Evolutionary conservation across 2,329 filamentous ascomycete genomes (phyloP).

Genomic region (Didymella sp.): DNA sequence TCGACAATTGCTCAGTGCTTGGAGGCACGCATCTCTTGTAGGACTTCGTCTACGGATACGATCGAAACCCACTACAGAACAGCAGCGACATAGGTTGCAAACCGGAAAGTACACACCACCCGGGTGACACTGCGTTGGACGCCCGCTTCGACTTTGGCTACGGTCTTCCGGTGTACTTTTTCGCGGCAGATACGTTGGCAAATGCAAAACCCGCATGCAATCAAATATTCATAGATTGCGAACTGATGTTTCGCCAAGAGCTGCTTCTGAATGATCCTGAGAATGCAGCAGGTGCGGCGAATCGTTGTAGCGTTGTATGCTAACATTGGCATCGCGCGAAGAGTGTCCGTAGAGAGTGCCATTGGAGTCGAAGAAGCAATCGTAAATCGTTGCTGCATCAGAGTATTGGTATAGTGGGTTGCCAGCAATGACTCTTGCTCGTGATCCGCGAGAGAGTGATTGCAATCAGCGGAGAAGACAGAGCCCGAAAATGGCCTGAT

Average conservation of each 20-base stretch:
- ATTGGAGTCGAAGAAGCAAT: neutral
- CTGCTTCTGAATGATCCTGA: neutral
- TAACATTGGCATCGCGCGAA: neutral
- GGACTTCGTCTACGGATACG: neutral
- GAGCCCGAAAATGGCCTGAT: neutral
- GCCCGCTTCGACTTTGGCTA: neutral
- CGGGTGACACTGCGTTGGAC: neutral
- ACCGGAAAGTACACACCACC: neutral
- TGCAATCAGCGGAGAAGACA: neutral
- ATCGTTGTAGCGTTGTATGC: neutral
- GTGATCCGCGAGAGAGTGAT: neutral
- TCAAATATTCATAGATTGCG: constrained; percentile 1
- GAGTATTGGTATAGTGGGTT: neutral
- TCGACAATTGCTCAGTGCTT: neutral
- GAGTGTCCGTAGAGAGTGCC: neutral
- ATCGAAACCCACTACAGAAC: neutral
- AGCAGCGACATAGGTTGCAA: neutral
- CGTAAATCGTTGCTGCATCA: neutral
- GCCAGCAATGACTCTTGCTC: neutral
- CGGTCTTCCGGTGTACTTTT: neutral
- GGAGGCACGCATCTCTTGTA: neutral
- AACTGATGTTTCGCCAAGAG: neutral
- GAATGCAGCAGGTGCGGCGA: neutral
- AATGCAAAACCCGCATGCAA: neutral
- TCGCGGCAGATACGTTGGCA: neutral